A percentile compares a stretch with the other conserved stretches of the same genome.
Conservation (phyloP, 1,284 basidiomycete species). For the Filobasidium uniguttulatum region DNA sequence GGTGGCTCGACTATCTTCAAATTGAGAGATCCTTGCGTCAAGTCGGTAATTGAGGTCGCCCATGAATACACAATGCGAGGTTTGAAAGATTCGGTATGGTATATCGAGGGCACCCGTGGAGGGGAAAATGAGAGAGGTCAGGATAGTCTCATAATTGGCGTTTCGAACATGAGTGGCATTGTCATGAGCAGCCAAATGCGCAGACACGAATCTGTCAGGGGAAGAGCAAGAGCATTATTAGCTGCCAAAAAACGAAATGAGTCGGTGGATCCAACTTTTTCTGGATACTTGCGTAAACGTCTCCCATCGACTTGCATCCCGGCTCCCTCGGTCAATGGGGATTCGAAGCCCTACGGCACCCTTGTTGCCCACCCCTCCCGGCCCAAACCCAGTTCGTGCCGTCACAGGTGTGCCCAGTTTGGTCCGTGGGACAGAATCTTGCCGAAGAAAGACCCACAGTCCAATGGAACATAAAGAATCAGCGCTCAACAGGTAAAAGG, state of each 20-base stretch:
- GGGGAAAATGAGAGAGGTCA: conserved; percentile 65
- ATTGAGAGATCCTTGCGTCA: conserved; percentile 7
- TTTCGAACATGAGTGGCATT: conserved; percentile 58
- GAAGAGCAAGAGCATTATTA: conserved; percentile 13
- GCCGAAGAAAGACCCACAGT: conserved; percentile 33
- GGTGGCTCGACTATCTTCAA: background rate
- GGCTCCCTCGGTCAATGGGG: conserved; percentile 44
- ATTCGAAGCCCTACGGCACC: conserved; percentile 82
- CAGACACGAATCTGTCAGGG: conserved; percentile 77
- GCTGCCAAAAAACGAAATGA: conserved; percentile 3
- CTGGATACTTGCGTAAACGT: conserved; percentile 56
- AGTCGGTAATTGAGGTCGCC: conserved; percentile 87
- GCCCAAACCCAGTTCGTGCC: conserved; percentile 19
- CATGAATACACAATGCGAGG: conserved; percentile 71
- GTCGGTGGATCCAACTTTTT: conserved; percentile 1
- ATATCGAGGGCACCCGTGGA: conserved; percentile 41
- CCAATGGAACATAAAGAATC: conserved; percentile 31
- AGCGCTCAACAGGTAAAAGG: conserved; percentile 19
- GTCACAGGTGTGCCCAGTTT: conserved; percentile 24
- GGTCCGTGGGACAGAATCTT: conserved; percentile 20
- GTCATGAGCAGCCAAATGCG: conserved; percentile 77
- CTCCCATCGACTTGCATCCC: conserved; percentile 46
- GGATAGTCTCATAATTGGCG: conserved; percentile 63
- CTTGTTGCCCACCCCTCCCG: conserved; percentile 73
- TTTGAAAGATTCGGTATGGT: conserved; percentile 53